phyloP scores from a whole-genome alignment of 2,329 filamentous ascomycete species.

The Sclerotinia minor region DNA sequence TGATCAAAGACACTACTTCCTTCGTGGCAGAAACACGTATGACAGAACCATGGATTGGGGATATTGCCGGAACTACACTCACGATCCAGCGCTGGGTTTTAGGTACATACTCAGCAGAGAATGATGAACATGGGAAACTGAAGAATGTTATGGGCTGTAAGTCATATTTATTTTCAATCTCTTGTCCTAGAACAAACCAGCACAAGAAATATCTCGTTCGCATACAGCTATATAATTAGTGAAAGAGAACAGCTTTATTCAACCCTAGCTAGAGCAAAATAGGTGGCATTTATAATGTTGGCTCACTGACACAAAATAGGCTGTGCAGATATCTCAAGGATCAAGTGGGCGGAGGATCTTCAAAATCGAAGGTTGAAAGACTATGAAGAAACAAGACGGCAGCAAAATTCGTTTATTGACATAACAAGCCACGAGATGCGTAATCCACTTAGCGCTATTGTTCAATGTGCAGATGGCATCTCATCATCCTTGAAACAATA shows the following conservation, averaged over 20 bases:
- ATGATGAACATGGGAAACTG: slow-evolving; percentile 60
- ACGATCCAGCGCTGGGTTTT: slow-evolving; percentile 79
- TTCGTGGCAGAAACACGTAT: slow-evolving; percentile 25
- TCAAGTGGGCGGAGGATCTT: slow-evolving; percentile 60
- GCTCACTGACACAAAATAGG: slow-evolving; percentile 48
- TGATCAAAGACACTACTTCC: slow-evolving; percentile 13
- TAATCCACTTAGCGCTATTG: slow-evolving; percentile 64
- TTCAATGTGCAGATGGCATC: slow-evolving; percentile 71
- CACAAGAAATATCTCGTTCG: not conserved
- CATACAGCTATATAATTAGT: not conserved
- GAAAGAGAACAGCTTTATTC: not conserved
- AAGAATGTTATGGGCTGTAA: slow-evolving; percentile 68
- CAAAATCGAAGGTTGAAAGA: slow-evolving; percentile 50
- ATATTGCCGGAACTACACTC: slow-evolving; percentile 56
- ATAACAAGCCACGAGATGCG: slow-evolving; percentile 65
- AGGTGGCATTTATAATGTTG: slow-evolving; percentile 36
- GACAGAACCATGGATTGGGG: slow-evolving; percentile 46
- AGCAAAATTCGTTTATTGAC: slow-evolving; percentile 81
- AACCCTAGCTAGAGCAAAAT: not conserved
- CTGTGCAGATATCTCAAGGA: slow-evolving; percentile 80
- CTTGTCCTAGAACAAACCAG: slow-evolving; percentile 59
- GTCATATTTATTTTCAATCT: slow-evolving; percentile 46
- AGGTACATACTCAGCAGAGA: slow-evolving; percentile 75
- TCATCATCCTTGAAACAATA: slow-evolving; percentile 46
- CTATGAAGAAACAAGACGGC: slow-evolving; percentile 59